Base-by-base conservation (phyloP, 139 green algal genomes). In the Haematococcus sp. region DNA sequence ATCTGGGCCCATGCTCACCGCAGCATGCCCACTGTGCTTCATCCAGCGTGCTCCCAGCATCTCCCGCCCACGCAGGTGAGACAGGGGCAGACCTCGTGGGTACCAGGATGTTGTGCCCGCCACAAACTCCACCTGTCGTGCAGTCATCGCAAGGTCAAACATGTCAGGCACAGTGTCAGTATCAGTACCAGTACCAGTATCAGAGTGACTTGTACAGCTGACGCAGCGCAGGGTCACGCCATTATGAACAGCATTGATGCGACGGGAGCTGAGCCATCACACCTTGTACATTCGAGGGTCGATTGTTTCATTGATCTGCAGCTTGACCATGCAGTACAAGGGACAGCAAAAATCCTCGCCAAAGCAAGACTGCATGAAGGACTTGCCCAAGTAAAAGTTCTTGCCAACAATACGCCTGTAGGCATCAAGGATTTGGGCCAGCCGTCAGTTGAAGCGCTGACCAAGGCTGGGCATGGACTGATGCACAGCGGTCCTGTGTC, bases 61-160 rank as follows among this genome's bases (percentile, higher is more conserved):
- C 58, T 65, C 58, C 4, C 23, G 58, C 20, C 58, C 58, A 27
- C 58, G 58, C 58, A 65, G 58, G n/a, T 40, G 58, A 3, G 58
- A 65, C 25, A 65, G 58, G 25, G 58, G 58, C 58, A 65, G 58
- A n/a, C 58, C 58, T 40, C 58, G 58, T 33, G 58, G 58, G 25
- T 65, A 65, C 58, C 58, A 65, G n/a, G 58, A 65, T n/a, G 58
- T 65, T 4, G 20, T 65, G n/a, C 58, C 58, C 19, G 58, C 58
- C 4, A 65, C 58, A 16, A 65, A 65, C 58, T 65, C 58, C 3
- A 65, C 58, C 58, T 65, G 58, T n/a, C n/a, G n/a, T 25, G 54
- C 54, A 11, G 17, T 5, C 17, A 16, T 11, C 54, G 22, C 15
- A 33, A 65, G 4, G 58, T 35, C 58, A n/a, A 4, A 34, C 58